These are phyloP conservation scores for Pezicula neosporulosa DNA, from an alignment of 2,329 filamentous ascomycete genomes.

Conservation along the genomic window DNA sequence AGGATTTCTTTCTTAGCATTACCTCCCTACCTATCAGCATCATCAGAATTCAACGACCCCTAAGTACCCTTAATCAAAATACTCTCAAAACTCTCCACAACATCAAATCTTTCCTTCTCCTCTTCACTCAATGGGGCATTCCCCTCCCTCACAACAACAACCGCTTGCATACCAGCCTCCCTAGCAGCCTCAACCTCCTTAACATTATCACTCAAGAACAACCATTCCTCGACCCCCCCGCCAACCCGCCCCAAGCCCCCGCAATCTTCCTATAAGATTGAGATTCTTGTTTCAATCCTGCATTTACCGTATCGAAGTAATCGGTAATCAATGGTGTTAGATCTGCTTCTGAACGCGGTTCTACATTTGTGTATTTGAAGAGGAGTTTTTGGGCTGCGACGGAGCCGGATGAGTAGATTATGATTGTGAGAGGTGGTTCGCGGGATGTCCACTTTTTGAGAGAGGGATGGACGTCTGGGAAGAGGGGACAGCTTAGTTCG, in stretches of 20 bases:
- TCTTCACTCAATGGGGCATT: slow-evolving; percentile 60
- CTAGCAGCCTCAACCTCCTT: slow-evolving; percentile 63
- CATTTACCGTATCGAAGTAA: slow-evolving; percentile 80
- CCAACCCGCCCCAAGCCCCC: slow-evolving; percentile 30
- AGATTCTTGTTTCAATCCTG: slow-evolving; percentile 67
- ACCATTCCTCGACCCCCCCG: slow-evolving; percentile 49
- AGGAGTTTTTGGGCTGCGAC: slow-evolving; percentile 78
- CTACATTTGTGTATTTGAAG: slow-evolving; percentile 59
- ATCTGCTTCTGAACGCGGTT: slow-evolving; percentile 43
- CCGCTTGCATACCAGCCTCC: slow-evolving; percentile 58
- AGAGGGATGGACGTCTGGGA: slow-evolving; percentile 66
- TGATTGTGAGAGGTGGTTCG: slow-evolving; percentile 50
- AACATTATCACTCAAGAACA: slow-evolving; percentile 82
- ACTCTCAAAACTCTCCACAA: slow-evolving; percentile 25
- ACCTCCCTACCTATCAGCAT: too few species aligned
- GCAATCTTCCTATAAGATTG: slow-evolving; percentile 54
- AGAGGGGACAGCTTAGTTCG: slow-evolving; percentile 68
- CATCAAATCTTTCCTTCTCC: slow-evolving; percentile 30
- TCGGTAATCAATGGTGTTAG: slow-evolving; percentile 55
- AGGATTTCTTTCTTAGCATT: too few species aligned
- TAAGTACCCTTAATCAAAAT: slow-evolving; percentile 6
- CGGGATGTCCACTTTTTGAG: slow-evolving; percentile 51
- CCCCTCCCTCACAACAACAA: slow-evolving; percentile 63
- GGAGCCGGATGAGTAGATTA: slow-evolving; percentile 81
- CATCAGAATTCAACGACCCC: too few species aligned